Base-by-base conservation (phyloP, 2,329 filamentous ascomycete genomes). In the Penicillium decumbens region DNA sequence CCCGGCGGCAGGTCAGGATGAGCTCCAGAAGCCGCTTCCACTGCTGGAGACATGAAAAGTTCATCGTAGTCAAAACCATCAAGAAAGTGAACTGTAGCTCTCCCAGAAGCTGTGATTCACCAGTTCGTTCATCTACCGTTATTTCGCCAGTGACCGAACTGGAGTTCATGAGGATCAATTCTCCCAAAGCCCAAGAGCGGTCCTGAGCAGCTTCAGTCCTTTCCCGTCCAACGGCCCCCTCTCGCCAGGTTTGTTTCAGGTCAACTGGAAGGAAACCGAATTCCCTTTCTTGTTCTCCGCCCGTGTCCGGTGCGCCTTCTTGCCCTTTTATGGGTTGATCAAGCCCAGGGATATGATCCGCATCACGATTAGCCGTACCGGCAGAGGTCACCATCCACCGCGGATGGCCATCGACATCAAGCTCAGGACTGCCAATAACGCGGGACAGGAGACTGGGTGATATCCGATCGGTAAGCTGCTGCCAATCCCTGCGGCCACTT, bases 41-140 rank as follows among this genome's bases (percentile, higher is more conserved):
- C 61, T 85, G 82, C 62, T 84, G 80, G 3, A 84, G 68, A 59
- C 82, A 84, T 2, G 81, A 83, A 62, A 80, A 83, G 61, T 85
- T 85, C 71, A 82, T 82, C 54, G 85, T 70, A 4, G 80, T 83
- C 50, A 85, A 60, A 2, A 82, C 73, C 78, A 82, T 83, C 8
- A 84, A 65, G 57, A 85, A 85, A 28, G 75, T 75, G 59, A 84
- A 82, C 56, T 85, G 80, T 47, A 85, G 59, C 59, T 85, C 82
- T 13, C 80, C 82, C 12, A 85, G 63, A 2, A 78, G 45, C 37
- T 75, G 66, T 6, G 51, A 46, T 52, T 74, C 72, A 8, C 70
- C 67, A 3, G 48, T 41, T 12, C 44, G 50, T 24, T 53, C 56
- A 46, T 49, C 53, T 15, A 54, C 57, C 10, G 72, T 64, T 43